Evolutionary conservation across 2,329 filamentous ascomycete species (phyloP).

Genomic region (Fusarium xylarioides): DNA sequence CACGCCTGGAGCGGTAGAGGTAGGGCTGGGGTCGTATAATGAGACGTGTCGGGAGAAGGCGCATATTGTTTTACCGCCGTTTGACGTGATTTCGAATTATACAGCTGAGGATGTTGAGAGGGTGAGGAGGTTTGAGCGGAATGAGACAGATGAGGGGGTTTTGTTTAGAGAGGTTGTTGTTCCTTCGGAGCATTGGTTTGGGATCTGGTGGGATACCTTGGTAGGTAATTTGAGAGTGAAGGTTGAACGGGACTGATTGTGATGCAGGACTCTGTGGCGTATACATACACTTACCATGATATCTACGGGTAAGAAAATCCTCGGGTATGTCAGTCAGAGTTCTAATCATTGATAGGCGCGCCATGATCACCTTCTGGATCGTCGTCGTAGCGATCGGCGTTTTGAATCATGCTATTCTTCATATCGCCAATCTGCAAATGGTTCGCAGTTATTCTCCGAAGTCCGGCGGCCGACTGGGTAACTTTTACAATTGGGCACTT

Average conservation of each 20-base stretch:
- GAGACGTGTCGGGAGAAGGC: slow-evolving; percentile 46
- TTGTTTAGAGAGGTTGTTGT: slow-evolving; percentile 47
- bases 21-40: slow-evolving; percentile 45
- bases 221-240: slow-evolving; percentile 29
- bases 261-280: slow-evolving; percentile 47
- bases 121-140: slow-evolving; percentile 43
- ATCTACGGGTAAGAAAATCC: slow-evolving; percentile 47
- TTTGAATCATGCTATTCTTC: slow-evolving; percentile 41
- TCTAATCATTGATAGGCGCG: slow-evolving; percentile 36
- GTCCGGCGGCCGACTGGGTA: neutral
- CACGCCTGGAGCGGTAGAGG: slow-evolving; percentile 33
- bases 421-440: slow-evolving; percentile 6
- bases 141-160: slow-evolving; percentile 31
- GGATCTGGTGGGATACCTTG: slow-evolving; percentile 51
- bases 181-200: slow-evolving; percentile 47
- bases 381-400: slow-evolving; percentile 50
- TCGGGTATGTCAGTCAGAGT: accelerated
- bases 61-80: slow-evolving; percentile 45
- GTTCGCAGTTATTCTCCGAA: neutral
- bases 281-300: slow-evolving; percentile 48
- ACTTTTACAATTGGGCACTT: slow-evolving; percentile 43
- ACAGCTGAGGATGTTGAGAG: slow-evolving; percentile 45
- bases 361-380: slow-evolving; percentile 54
- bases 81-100: slow-evolving; percentile 49
- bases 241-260: neutral